Conservation (phyloP, 2,329 filamentous ascomycete genomes). For the Tolypocladium ovalisporum region DNA sequence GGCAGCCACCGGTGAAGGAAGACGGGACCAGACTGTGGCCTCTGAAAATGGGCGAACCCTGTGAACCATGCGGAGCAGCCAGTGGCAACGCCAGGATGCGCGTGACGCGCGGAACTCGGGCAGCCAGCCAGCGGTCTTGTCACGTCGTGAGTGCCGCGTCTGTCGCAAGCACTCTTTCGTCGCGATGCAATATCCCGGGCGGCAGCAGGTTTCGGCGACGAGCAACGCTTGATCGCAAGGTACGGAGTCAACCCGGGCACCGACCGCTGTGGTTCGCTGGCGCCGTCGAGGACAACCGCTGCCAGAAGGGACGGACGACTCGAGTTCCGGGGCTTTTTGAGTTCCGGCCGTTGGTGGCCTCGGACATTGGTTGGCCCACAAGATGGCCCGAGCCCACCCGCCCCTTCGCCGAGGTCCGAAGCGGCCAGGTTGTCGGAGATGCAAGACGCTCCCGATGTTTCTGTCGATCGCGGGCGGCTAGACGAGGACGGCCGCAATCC, state of each 20-base stretch:
- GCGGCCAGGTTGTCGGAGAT: not conserved
- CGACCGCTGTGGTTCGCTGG: not conserved
- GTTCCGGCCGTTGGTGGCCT: not conserved
- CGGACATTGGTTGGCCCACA: conserved; percentile 1
- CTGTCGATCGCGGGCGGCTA: not conserved
- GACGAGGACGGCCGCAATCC: not conserved
- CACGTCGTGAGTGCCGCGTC: not conserved
- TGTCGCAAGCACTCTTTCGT: not conserved
- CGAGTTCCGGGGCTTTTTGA: not conserved
- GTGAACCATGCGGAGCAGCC: not conserved
- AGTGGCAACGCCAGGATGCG: not conserved
- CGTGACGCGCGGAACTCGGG: not conserved
- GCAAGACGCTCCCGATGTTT: not conserved
- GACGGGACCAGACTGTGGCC: not conserved
- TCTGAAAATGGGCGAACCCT: not conserved
- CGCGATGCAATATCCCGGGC: not conserved
- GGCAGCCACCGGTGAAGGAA: not conserved
- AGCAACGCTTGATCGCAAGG: not conserved
- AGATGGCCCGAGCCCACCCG: not conserved
- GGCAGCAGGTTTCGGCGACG: not conserved
- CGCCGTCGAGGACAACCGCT: not conserved
- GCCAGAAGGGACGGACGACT: not conserved
- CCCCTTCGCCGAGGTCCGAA: conserved; percentile 2
- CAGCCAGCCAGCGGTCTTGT: not conserved
- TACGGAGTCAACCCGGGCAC: not conserved